Evolutionary conservation across 768 basidiomycete genomes (phyloP).

Genomic region (Glaciozyma antarctica): DNA sequence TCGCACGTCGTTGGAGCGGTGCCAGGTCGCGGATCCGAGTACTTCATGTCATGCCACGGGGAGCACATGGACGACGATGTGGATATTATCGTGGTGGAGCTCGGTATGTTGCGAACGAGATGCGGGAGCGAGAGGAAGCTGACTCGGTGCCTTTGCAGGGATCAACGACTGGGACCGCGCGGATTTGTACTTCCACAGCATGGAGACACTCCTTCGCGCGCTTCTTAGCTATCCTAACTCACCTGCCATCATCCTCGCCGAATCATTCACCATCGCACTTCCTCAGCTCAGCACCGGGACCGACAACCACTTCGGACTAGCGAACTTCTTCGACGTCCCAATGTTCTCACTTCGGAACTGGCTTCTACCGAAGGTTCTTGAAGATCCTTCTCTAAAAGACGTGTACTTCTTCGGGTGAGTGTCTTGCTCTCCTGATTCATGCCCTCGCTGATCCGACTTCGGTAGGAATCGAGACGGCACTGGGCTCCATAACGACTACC

Average conservation of each 20-base stretch:
- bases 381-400: background rate
- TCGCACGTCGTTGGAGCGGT: background rate
- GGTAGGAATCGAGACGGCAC: background rate
- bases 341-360: background rate
- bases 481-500: background rate
- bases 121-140: too few relatives aligned
- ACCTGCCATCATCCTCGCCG: background rate
- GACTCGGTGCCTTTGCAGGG: too few relatives aligned
- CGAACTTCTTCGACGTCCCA: background rate
- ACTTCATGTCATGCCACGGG: conserved; percentile 1
- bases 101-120: background rate
- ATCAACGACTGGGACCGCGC: background rate
- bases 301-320: background rate
- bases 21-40: background rate
- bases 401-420: background rate
- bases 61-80: background rate
- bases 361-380: background rate
- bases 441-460: background rate
- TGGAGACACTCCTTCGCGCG: background rate
- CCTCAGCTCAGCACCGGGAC: background rate
- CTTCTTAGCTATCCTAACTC: background rate
- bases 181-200: background rate
- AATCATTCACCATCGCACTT: background rate
- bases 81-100: conserved; percentile 7
- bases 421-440: background rate